These are phyloP conservation scores for Glarea lozoyensis DNA, from an alignment of 495 filamentous ascomycete species.

Conservation along the genomic window DNA sequence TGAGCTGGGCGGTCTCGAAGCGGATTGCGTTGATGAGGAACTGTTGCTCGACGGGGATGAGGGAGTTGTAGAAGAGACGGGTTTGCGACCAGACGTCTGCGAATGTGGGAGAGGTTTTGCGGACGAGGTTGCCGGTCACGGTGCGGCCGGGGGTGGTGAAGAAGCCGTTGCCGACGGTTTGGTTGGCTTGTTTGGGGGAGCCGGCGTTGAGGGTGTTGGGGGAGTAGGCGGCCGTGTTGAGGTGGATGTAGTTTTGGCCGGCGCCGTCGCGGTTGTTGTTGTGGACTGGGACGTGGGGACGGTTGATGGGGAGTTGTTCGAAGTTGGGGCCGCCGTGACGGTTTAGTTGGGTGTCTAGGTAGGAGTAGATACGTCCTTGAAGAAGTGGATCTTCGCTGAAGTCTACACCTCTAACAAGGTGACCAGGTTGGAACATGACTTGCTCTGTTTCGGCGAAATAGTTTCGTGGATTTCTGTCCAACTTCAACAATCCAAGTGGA, in stretches of 20 bases:
- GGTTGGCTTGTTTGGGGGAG: slow-evolving; percentile 59
- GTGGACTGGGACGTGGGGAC: slow-evolving; percentile 51
- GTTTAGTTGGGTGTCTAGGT: slow-evolving; percentile 68
- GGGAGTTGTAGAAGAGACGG: slow-evolving; percentile 70
- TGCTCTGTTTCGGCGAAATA: slow-evolving; percentile 78
- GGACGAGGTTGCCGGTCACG: slow-evolving; percentile 44
- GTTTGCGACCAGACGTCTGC: slow-evolving; percentile 70
- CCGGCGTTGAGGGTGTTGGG: slow-evolving; percentile 61
- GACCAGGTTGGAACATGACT: slow-evolving; percentile 52
- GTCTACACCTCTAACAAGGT: slow-evolving; percentile 63
- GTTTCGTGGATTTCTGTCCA: slow-evolving; percentile 64
- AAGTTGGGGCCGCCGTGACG: slow-evolving; percentile 67
- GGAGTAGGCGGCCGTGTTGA: slow-evolving; percentile 44
- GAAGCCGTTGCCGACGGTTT: slow-evolving; percentile 61
- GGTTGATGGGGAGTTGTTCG: slow-evolving; percentile 68
- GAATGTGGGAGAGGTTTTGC: slow-evolving; percentile 55
- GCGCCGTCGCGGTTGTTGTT: slow-evolving; percentile 67
- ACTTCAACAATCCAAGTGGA: slow-evolving; percentile 54
- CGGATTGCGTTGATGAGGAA: slow-evolving; percentile 71
- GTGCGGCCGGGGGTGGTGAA: slow-evolving; percentile 58
- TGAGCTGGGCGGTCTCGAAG: slow-evolving; percentile 58
- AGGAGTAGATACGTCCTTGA: slow-evolving; percentile 65
- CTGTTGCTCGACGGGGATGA: slow-evolving; percentile 61
- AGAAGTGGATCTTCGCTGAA: slow-evolving; percentile 68
- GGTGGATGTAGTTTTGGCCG: slow-evolving; percentile 45